Conservation (phyloP, 495 filamentous ascomycete genomes). For the Cercophora newfieldiana region DNA sequence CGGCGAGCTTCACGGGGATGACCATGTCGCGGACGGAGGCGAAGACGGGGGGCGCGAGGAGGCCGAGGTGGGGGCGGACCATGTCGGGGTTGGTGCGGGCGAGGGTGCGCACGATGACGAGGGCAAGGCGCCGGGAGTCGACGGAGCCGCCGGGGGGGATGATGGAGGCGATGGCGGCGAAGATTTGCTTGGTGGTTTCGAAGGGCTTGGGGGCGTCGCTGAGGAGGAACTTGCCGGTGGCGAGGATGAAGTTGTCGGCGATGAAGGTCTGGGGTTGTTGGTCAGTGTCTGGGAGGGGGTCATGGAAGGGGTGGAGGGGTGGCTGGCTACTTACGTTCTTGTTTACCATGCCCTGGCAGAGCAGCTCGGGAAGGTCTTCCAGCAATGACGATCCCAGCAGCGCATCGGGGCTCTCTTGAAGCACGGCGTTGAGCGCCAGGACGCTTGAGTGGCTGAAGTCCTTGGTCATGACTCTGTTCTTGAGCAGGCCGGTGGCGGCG, state of each 20-base stretch:
- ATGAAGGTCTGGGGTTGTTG: conserved; percentile 64
- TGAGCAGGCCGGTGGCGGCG: conserved; percentile 67
- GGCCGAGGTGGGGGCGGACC: conserved; percentile 71
- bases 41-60: conserved; percentile 82
- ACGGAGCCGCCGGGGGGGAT: conserved; percentile 73
- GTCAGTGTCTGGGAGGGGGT: conserved; percentile 15
- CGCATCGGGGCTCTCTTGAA: conserved; percentile 72
- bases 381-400: conserved; percentile 63
- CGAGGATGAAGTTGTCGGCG: conserved; percentile 85
- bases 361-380: conserved; percentile 68
- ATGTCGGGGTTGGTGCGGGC: conserved; percentile 73
- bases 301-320: neutral
- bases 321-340: conserved; percentile 59
- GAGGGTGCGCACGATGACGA: conserved; percentile 88
- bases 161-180: conserved; percentile 70
- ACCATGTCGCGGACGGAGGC: conserved; percentile 85
- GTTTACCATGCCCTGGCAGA: conserved; percentile 76
- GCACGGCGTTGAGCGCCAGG: conserved; percentile 82
- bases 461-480: conserved; percentile 73
- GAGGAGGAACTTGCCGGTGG: conserved; percentile 92
- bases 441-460: conserved; percentile 67
- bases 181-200: conserved; percentile 74
- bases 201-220: conserved; percentile 59
- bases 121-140: conserved; percentile 81
- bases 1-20: conserved; percentile 95